Conservation (phyloP, 1,284 basidiomycete genomes). For the Cystobasidium sp. region DNA sequence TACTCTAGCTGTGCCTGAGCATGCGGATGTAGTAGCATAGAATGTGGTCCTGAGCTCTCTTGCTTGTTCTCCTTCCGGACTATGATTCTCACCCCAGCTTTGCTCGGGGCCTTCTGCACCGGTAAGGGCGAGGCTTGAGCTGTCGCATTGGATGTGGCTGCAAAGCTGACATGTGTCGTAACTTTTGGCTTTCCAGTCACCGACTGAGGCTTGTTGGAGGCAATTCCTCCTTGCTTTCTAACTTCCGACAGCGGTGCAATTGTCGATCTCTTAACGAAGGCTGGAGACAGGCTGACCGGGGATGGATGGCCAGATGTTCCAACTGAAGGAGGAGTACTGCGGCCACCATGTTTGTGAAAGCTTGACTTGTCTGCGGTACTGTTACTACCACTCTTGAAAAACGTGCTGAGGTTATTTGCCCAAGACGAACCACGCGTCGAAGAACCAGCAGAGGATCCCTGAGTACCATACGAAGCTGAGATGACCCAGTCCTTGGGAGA, state of each 20-base stretch:
- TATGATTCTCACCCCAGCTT: background rate
- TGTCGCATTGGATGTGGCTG: conserved; percentile 5
- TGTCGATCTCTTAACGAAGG: conserved; percentile 36
- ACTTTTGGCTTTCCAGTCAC: conserved; percentile 10
- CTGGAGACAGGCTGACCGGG: conserved; percentile 22
- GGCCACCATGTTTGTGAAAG: background rate
- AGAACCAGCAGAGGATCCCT: conserved; percentile 36
- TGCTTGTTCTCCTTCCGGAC: conserved; percentile 7
- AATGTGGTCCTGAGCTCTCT: background rate
- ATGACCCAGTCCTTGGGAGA: conserved; percentile 37
- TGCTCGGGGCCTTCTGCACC: background rate
- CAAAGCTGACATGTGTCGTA: conserved; percentile 36
- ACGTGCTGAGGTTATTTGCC: conserved; percentile 42
- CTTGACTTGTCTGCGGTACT: background rate
- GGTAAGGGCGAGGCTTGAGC: background rate
- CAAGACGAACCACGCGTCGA: conserved; percentile 38
- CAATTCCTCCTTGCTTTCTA: conserved; percentile 34
- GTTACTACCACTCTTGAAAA: conserved; percentile 10
- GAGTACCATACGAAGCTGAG: conserved; percentile 39
- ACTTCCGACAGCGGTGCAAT: conserved; percentile 39
- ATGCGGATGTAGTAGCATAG: conserved; percentile 31
- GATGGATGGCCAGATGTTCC: conserved; percentile 15
- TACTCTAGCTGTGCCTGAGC: conserved; percentile 43
- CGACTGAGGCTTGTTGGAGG: conserved; percentile 19
- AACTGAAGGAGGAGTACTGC: conserved; percentile 27